These are phyloP conservation scores for Entomortierella parvispora DNA, from an alignment of 192 early-diverging fungal genomes.

Conservation along the genomic window DNA sequence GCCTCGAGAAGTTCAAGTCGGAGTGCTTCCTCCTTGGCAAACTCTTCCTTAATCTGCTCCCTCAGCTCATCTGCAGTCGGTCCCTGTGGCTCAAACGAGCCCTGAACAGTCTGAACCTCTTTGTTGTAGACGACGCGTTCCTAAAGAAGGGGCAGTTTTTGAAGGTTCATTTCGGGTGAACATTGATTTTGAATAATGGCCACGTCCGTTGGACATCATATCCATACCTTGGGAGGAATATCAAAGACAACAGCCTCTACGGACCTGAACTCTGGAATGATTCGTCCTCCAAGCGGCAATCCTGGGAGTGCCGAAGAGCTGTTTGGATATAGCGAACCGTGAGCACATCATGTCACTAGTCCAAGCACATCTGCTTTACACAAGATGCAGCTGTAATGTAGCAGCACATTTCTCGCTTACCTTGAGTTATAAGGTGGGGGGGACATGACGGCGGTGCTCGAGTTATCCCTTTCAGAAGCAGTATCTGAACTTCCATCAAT, in stretches of 20 bases:
- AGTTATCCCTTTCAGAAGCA: slow-evolving; percentile 55
- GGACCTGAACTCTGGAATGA: slow-evolving; percentile 74
- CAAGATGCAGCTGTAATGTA: slow-evolving; percentile 9
- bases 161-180: background rate
- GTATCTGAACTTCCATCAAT: slow-evolving; percentile 55
- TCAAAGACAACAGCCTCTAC: slow-evolving; percentile 86
- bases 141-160: slow-evolving; percentile 31
- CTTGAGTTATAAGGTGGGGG: slow-evolving; percentile 53
- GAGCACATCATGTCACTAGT: no score
- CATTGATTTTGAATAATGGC: background rate
- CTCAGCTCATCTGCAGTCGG: slow-evolving; percentile 61
- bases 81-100: slow-evolving; percentile 60
- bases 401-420: slow-evolving; percentile 8
- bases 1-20: slow-evolving; percentile 57
- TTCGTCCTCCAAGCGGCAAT: slow-evolving; percentile 11
- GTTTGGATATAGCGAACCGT: background rate
- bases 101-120: slow-evolving; percentile 80
- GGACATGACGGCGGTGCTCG: slow-evolving; percentile 51
- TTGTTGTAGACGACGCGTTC: slow-evolving; percentile 91
- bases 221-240: slow-evolving; percentile 82
- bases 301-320: slow-evolving; percentile 7
- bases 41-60: slow-evolving; percentile 71
- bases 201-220: no score
- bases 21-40: slow-evolving; percentile 65
- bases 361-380: no score